Base-by-base conservation (phyloP, 1,284 basidiomycete species). In the Puccinia horiana region DNA sequence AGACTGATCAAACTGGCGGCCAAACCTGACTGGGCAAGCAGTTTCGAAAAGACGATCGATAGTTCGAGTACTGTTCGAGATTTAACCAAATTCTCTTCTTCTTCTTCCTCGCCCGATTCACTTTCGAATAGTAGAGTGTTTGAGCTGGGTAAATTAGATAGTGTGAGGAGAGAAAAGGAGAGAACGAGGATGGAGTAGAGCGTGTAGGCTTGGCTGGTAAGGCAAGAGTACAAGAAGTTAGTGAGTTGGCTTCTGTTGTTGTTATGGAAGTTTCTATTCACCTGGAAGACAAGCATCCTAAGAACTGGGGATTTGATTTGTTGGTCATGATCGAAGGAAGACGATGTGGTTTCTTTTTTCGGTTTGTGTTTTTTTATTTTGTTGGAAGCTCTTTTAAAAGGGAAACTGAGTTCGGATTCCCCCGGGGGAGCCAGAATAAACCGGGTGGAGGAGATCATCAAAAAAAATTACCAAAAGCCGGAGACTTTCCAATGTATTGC, bases 1-100 rank as follows among this genome's bases (percentile, higher is more conserved):
- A 70, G 29, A 49, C 69, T 70, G 16, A 70, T 14, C 1, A 70
- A n/a, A 49, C 69, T 70, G n/a, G 69, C 47, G n/a, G 49, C 9
- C 16, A 70, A 16, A 3, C 42, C 69, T 16, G 69, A 47, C 8
- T 70, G 69, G 23, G 42, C 42, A 26, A 70, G 47, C 2, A 70
- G 35, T 2, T 42, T 2, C 8, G n/a, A 1, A 11, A 70, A n/a
- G 47, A 70, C n/a, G 69, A 70, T 70, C 11, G 47, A 16, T 2
- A 70, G 42, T 29, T 70, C 42, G 29, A 70, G 42, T 16, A 70
- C 42, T 9, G 42, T 70, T 1, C 69, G 42, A 1, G 69, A 70
- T 26, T 70, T 70, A n/a, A 70, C 18, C 2, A 70, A 16, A 11
- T 70, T 42, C 6, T 65, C 63, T 16, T 70, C 42, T n/a, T 47